These are phyloP conservation scores for Casuarina equisetifolia DNA, from an alignment of 306 rosid species.

Conservation along the genomic window DNA sequence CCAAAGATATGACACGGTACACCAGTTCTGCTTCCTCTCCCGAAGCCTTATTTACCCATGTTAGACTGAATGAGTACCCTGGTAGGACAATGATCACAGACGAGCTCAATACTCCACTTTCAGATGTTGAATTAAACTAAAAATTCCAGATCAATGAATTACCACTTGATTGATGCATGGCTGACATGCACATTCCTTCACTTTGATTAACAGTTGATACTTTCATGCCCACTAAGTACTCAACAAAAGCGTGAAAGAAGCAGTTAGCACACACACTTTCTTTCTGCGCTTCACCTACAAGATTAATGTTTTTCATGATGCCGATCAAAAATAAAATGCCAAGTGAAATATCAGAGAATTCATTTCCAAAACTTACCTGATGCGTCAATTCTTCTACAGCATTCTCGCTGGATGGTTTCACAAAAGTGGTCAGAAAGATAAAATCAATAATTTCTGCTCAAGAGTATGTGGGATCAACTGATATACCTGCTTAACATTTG, in stretches of 20 bases:
- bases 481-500: conserved; percentile 31
- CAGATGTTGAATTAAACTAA: background rate
- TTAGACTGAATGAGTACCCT: conserved; percentile 84
- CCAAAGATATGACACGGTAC: conserved; percentile 63
- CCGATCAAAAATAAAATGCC: conserved; percentile 21
- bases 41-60: conserved; percentile 51
- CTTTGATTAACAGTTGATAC: conserved; percentile 50
- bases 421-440: conserved; percentile 32
- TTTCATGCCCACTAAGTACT: conserved; percentile 74
- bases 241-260: conserved; percentile 65
- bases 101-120: too few species aligned
- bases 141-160: conserved; percentile 34
- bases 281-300: conserved; percentile 43
- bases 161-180: conserved; percentile 82
- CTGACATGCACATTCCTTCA: conserved; percentile 58
- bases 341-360: conserved; percentile 14
- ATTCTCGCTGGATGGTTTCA: conserved; percentile 42
- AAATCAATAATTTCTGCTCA: conserved; percentile 22
- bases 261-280: conserved; percentile 36
- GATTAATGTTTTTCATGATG: conserved; percentile 23
- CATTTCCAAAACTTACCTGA: conserved; percentile 60
- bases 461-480: conserved; percentile 8
- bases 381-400: conserved; percentile 41
- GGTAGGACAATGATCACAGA: conserved; percentile 24
- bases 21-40: conserved; percentile 61